A percentile compares a stretch with the other conserved stretches of the same genome.
These are phyloP conservation scores for Angomonas ambiguus DNA, from an alignment of 208 protist species.

Conservation along the genomic window DNA sequence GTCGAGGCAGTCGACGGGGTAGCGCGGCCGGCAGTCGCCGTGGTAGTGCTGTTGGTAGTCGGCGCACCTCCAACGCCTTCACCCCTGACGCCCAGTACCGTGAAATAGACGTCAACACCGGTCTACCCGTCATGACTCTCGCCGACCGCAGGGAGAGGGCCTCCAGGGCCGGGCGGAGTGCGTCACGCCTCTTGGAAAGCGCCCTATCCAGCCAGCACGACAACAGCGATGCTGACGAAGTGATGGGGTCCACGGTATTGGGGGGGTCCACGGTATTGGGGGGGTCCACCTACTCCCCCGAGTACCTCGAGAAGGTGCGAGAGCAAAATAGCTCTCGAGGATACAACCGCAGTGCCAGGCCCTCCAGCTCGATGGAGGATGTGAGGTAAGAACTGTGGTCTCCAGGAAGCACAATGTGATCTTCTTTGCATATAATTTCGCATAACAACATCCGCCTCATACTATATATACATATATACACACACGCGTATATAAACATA, in stretches of 20 bases:
- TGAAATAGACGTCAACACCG: background rate
- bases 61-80: background rate
- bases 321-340: background rate
- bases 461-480: background rate
- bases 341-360: background rate
- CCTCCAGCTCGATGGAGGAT: too few relatives aligned
- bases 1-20: too few relatives aligned
- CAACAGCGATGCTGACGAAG: background rate
- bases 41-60: background rate
- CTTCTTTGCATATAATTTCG: too few relatives aligned
- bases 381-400: too few relatives aligned
- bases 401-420: too few relatives aligned
- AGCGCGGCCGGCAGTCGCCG: background rate
- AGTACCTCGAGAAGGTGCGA: background rate
- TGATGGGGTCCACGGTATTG: background rate
- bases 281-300: background rate
- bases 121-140: background rate
- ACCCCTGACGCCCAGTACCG: background rate
- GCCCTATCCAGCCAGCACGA: background rate
- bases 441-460: background rate
- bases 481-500: background rate
- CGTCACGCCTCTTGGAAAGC: background rate
- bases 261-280: background rate
- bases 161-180: background rate
- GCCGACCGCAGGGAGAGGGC: background rate